Percentiles rank a stretch among this genome's conserved stretches.
Evolutionary conservation across 495 filamentous ascomycete species (phyloP).

Genomic region (Astrothelium subdiscretum): DNA sequence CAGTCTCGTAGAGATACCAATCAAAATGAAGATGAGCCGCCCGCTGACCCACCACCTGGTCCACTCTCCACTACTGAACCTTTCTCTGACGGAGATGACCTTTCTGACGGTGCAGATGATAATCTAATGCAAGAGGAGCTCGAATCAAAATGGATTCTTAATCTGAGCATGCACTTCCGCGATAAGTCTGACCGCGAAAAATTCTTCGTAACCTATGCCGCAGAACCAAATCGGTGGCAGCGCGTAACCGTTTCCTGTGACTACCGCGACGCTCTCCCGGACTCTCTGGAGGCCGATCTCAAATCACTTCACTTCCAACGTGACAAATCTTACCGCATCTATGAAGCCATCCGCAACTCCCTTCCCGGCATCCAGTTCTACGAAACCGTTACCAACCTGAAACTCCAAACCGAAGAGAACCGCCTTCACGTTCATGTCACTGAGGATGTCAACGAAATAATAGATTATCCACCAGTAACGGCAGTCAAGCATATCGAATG

Average conservation of each 20-base stretch:
- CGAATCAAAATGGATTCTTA: slow-evolving; percentile 86
- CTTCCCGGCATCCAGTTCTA: slow-evolving; percentile 89
- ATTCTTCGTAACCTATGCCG: slow-evolving; percentile 93
- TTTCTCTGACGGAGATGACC: slow-evolving; percentile 32
- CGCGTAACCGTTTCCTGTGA: slow-evolving; percentile 89
- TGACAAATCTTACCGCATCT: slow-evolving; percentile 90
- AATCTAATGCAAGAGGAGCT: slow-evolving; percentile 58
- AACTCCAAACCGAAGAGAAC: slow-evolving; percentile 80
- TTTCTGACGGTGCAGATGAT: slow-evolving; percentile 17
- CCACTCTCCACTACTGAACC: background rate
- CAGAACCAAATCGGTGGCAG: slow-evolving; percentile 66
- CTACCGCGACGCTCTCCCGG: slow-evolving; percentile 68
- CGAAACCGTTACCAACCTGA: slow-evolving; percentile 89
- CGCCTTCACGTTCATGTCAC: slow-evolving; percentile 93
- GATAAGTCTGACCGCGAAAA: slow-evolving; percentile 92
- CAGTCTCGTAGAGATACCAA: slow-evolving; percentile 1
- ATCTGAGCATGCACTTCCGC: slow-evolving; percentile 96
- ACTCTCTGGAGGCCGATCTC: slow-evolving; percentile 79
- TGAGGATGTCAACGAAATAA: slow-evolving; percentile 94
- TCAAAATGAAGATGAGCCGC: background rate
- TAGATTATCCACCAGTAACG: slow-evolving; percentile 67
- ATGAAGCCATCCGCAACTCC: slow-evolving; percentile 89
- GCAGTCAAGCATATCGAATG: slow-evolving; percentile 67
- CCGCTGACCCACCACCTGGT: background rate
- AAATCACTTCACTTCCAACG: slow-evolving; percentile 69